Evolutionary conservation across 2,329 filamentous ascomycete genomes (phyloP).

Genomic region (Leptographium flavum): DNA sequence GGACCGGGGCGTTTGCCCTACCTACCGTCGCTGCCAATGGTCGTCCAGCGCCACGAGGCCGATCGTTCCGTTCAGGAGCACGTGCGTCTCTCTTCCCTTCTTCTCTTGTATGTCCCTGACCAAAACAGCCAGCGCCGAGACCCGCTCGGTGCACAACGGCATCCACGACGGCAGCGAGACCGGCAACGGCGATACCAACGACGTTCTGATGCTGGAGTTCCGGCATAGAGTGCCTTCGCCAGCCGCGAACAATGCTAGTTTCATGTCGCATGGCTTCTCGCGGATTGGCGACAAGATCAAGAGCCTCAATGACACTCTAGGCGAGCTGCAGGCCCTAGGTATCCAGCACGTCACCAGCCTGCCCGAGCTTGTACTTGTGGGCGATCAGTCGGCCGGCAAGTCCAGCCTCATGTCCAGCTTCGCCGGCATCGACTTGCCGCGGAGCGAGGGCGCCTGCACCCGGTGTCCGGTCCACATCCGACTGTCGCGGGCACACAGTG

Average conservation of each 20-base stretch:
- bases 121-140: slow-evolving; percentile 17
- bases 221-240: no score
- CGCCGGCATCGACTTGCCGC: slow-evolving; percentile 56
- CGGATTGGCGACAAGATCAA: slow-evolving; percentile 51
- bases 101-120: neutral
- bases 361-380: slow-evolving; percentile 69
- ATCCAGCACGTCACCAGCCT: slow-evolving; percentile 58
- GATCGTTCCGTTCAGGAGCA: slow-evolving; percentile 10
- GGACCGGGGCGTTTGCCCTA: neutral
- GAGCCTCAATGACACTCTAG: slow-evolving; percentile 49
- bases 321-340: slow-evolving; percentile 55
- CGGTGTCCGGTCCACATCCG: slow-evolving; percentile 71
- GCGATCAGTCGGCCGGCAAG: slow-evolving; percentile 77
- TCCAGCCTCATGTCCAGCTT: slow-evolving; percentile 53
- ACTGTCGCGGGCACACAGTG: slow-evolving; percentile 37
- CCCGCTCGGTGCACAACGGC: slow-evolving; percentile 4
- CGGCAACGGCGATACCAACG: neutral
- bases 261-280: slow-evolving; percentile 25
- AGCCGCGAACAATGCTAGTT: slow-evolving; percentile 12
- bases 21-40: neutral
- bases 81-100: slow-evolving; percentile 11
- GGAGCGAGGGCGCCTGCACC: slow-evolving; percentile 61
- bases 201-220: no score
- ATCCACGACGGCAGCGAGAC: neutral
- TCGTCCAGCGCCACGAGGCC: neutral